Percentiles rank a stretch among this genome's conserved stretches.
phyloP scores from a whole-genome alignment of 75 land plant genomes.

The Selaginella moellendorffii region DNA sequence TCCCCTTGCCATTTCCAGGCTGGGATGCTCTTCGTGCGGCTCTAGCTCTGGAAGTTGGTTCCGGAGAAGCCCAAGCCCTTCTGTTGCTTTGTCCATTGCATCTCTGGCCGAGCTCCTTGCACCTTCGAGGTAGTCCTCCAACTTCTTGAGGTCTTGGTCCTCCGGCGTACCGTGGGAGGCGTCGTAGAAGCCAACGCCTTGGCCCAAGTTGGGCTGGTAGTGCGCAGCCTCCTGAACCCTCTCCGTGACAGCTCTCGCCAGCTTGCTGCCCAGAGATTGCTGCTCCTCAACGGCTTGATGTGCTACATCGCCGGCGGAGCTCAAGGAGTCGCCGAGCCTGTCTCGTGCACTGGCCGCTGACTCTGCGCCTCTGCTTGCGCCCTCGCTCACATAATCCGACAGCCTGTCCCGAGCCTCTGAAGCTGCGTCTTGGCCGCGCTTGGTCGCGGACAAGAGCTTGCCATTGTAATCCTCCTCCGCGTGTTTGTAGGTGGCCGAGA shows the following conservation, averaged over 20 bases:
- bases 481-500: too few species aligned
- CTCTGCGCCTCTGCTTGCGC: neutral
- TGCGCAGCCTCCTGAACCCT: slow-evolving; percentile 14
- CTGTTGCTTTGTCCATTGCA: neutral
- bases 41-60: neutral
- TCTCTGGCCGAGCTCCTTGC: neutral
- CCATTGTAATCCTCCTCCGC: too few species aligned
- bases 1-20: neutral
- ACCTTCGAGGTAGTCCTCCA: neutral
- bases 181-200: slow-evolving; percentile 8
- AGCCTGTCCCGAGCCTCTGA: too few species aligned
- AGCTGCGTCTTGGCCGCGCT: too few species aligned
- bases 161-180: too few species aligned
- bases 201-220: neutral
- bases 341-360: neutral
- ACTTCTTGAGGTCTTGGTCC: neutral
- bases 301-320: neutral
- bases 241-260: slow-evolving; percentile 5
- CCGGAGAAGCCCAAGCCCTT: neutral
- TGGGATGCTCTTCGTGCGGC: neutral
- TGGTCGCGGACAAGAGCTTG: too few species aligned
- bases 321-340: neutral
- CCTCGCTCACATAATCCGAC: too few species aligned
- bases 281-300: neutral
- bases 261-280: neutral